Evolutionary conservation across 1,139 yeast genomes (phyloP), one percentile per base, ranked within the genome.

Genomic region (Debaryomyces udenii): DNA sequence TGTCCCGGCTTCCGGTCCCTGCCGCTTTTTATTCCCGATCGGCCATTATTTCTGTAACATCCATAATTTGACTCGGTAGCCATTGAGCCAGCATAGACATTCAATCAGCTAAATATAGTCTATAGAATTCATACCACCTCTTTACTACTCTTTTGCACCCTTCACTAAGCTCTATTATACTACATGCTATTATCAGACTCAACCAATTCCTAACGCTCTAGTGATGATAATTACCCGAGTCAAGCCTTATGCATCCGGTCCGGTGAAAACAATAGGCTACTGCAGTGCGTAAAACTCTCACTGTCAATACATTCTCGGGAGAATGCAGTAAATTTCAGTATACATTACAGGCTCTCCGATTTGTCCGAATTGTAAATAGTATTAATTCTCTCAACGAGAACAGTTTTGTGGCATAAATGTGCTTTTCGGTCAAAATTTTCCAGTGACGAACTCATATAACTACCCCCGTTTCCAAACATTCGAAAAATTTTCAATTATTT

Each of bases 401-500:
- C 31, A 29, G 37, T 17, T 34, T 34, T 34, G 37, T 34, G 37
- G 6, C 27, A 14, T 14, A 20, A 22, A 27, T 9, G 31, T 15
- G 35, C 29, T 30, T 22, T 20, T 28, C 39, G 39, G 34, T 30
- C 35, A 37, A 37, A 37, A 14, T 37, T 37, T 37, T 37, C 11
- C 39, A 36, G 15, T 29, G 27, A 23, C 33, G 39, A 24, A 24
- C 39, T 27, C 39, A 37, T 37, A 37, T 37, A 37, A 37, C 33
- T 37, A 24, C 29, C 35, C 39, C 39, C 26, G 27, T 31, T 37
- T 16, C 39, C 39, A 15, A 20, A 14, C 10, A 14, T n/a, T 11
- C 15, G 20, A 24, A 37, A 13, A 29, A 29, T 38, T 35, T 45
- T 33, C 18, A 28, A 26, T 38, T 37, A 38, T 48, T 44, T 45